These are phyloP conservation scores for Sarcocystis neurona DNA, from an alignment of 169 alveolate genomes.

Conservation along the genomic window DNA sequence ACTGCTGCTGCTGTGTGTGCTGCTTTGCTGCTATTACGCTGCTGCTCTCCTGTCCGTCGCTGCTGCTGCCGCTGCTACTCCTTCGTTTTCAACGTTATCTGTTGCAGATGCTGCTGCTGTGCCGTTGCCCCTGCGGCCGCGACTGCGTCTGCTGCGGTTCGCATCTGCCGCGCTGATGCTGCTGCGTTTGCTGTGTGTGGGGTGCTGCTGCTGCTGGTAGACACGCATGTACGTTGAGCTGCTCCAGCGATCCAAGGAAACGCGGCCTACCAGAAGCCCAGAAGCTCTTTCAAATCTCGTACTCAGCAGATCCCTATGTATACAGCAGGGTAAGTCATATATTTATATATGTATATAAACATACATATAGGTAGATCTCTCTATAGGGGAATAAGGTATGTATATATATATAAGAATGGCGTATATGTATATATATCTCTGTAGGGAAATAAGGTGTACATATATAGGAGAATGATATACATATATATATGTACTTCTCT, in stretches of 20 bases:
- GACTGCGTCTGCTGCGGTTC: not conserved
- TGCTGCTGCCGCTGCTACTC: no score
- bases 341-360: not conserved
- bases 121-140: not conserved
- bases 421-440: not conserved
- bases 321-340: constrained; percentile 11
- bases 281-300: constrained; percentile 30
- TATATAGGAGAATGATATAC: no score
- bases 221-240: constrained; percentile 44
- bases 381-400: no score
- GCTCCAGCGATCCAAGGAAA: constrained; percentile 39
- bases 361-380: not conserved
- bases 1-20: no score
- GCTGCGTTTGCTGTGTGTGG: not conserved
- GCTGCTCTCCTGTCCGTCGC: no score
- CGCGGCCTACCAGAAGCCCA: constrained; percentile 31
- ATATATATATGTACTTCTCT: no score
- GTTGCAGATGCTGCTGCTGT: no score
- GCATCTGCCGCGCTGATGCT: not conserved
- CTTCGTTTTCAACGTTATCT: no score
- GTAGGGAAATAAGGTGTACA: no score
- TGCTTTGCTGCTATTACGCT: no score
- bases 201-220: not conserved
- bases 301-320: constrained; percentile 28
- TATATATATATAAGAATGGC: not conserved